Conservation (phyloP, 2,329 filamentous ascomycete species). For the Alternaria gaisen region DNA sequence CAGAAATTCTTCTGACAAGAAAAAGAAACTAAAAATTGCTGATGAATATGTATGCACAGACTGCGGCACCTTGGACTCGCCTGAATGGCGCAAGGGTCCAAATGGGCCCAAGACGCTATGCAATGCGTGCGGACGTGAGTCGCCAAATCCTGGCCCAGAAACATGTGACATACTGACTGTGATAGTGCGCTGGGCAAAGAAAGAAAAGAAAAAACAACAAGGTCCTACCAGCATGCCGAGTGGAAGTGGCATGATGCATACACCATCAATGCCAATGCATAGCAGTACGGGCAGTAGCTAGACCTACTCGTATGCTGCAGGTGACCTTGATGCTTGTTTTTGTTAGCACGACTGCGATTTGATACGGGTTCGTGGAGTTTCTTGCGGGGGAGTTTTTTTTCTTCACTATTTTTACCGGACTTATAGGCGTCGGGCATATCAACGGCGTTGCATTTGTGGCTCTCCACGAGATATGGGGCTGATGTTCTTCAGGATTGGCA, state of each 20-base stretch:
- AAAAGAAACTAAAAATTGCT: conserved; percentile 81
- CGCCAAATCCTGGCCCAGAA: neutral
- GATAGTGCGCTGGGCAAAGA: conserved; percentile 68
- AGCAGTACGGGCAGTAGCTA: conserved; percentile 45
- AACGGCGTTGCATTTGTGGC: conserved; percentile 12
- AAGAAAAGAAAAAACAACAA: conserved; percentile 75
- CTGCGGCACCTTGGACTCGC: conserved; percentile 92
- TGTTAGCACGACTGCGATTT: neutral
- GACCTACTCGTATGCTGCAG: neutral
- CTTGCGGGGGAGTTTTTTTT: neutral
- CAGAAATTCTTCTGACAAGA: conserved; percentile 74
- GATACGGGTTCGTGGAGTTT: neutral
- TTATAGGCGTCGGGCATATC: conserved; percentile 11
- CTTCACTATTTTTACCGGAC: neutral
- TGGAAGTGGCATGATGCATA: conserved; percentile 26
- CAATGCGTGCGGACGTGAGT: conserved; percentile 88
- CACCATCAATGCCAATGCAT: conserved; percentile 39
- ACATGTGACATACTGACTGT: conserved; percentile 23
- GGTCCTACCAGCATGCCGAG: conserved; percentile 26
- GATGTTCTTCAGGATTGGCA: conserved; percentile 1
- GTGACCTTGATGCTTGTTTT: neutral
- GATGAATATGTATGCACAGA: conserved; percentile 96
- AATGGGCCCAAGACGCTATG: conserved; percentile 93
- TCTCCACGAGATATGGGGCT: neutral
- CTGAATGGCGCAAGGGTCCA: conserved; percentile 95